Conservation (phyloP, 2,329 filamentous ascomycete species). For the Nemania serpens region DNA sequence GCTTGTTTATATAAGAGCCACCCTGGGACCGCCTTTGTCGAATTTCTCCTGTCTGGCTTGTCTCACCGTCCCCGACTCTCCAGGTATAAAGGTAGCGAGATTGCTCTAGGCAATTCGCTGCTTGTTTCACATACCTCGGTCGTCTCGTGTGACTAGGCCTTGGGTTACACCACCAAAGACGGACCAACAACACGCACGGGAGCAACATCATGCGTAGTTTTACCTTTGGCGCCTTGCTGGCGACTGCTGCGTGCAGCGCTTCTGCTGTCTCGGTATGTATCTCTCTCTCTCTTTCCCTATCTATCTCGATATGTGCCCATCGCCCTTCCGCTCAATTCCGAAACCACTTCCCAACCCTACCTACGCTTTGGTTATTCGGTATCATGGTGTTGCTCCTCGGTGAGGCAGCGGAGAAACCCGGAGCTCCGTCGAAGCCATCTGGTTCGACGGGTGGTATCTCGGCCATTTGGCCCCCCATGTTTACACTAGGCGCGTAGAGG, state of each 20-base stretch:
- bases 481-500: too few species aligned
- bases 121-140: background rate
- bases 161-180: background rate
- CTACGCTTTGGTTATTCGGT: background rate
- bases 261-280: conserved; percentile 29
- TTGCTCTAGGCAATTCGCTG: background rate
- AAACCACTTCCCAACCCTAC: background rate
- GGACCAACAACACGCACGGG: conserved; percentile 2
- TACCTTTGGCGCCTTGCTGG: conserved; percentile 24
- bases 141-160: background rate
- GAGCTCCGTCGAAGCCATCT: background rate
- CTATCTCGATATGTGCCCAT: background rate
- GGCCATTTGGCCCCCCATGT: background rate
- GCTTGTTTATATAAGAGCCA: conserved; percentile 14
- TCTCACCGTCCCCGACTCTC: conserved; percentile 11
- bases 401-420: background rate
- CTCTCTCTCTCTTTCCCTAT: background rate
- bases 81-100: background rate
- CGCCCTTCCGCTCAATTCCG: too few species aligned
- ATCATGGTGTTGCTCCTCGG: background rate
- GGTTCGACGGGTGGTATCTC: background rate
- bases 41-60: background rate
- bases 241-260: conserved; percentile 20
- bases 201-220: conserved; percentile 23
- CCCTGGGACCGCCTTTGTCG: conserved; percentile 3